A percentile compares a stretch with the other conserved stretches of the same genome.
Conservation (phyloP, 768 basidiomycete species). For the Mycena vulgaris region DNA sequence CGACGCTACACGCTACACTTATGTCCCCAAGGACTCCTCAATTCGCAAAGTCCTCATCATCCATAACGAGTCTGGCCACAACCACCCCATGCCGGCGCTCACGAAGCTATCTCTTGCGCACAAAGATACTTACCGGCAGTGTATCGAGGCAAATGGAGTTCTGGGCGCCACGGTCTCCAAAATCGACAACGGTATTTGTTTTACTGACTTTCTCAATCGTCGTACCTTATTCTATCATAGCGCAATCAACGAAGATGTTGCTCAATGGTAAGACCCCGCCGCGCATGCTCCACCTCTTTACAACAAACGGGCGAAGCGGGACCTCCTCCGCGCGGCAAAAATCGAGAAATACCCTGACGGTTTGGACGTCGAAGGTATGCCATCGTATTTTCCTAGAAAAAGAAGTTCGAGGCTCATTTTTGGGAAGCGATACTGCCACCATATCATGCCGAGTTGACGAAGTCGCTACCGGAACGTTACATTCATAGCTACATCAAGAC, state of each 20-base stretch:
- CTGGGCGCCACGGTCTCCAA: not conserved
- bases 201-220: no score
- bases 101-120: not conserved
- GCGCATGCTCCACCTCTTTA: not conserved
- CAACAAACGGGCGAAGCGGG: not conserved
- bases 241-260: not conserved
- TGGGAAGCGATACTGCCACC: not conserved
- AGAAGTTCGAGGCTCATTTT: no score
- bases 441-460: not conserved
- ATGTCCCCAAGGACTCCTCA: not conserved
- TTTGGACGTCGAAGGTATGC: not conserved
- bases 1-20: not conserved
- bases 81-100: conserved; percentile 9
- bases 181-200: conserved; percentile 14
- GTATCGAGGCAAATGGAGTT: not conserved
- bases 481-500: not conserved
- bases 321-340: not conserved
- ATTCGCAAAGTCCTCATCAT: conserved; percentile 5
- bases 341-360: not conserved
- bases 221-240: not conserved
- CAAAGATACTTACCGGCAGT: not conserved
- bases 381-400: no score
- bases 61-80: not conserved
- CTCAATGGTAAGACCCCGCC: not conserved
- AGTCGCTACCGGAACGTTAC: not conserved